Evolutionary conservation across 768 basidiomycete genomes (phyloP).

Genomic region (Steccherinum ochraceum): DNA sequence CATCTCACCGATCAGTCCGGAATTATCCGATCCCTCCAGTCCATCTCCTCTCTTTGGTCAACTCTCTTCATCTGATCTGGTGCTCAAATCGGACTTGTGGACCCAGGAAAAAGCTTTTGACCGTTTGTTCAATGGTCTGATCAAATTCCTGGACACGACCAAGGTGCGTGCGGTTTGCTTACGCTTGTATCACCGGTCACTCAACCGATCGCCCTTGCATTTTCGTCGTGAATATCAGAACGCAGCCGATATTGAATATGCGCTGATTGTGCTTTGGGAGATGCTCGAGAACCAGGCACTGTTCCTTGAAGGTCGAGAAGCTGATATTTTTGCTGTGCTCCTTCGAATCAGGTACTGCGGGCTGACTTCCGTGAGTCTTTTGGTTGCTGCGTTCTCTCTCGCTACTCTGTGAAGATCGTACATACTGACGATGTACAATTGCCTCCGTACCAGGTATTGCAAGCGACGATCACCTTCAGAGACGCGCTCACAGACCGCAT

Average conservation of each 20-base stretch:
- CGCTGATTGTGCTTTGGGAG: constrained; percentile 79
- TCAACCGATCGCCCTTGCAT: background rate
- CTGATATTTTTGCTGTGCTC: constrained; percentile 65
- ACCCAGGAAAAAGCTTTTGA: constrained; percentile 65
- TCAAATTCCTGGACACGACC: constrained; percentile 53
- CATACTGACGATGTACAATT: background rate
- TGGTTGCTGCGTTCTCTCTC: background rate
- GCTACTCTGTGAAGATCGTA: background rate
- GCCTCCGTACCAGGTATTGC: constrained; percentile 54
- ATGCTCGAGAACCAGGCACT: constrained; percentile 68
- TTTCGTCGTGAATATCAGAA: constrained; percentile 31
- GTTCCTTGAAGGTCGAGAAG: constrained; percentile 75
- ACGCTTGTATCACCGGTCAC: background rate
- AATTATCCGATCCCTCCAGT: constrained; percentile 42
- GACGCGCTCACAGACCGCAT: constrained; percentile 65
- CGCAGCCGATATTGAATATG: constrained; percentile 66
- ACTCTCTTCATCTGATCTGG: constrained; percentile 29
- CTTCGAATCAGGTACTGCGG: constrained; percentile 70
- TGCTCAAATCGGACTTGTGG: constrained; percentile 61
- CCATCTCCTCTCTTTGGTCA: constrained; percentile 49
- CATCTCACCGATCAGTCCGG: constrained; percentile 50
- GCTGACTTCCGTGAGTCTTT: constrained; percentile 52
- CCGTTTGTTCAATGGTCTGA: constrained; percentile 57
- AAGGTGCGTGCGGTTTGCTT: constrained; percentile 39
- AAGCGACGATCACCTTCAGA: constrained; percentile 77